These are phyloP conservation scores for Arctium lappa DNA, from an alignment of 129 eudicot species.

Conservation along the genomic window DNA sequence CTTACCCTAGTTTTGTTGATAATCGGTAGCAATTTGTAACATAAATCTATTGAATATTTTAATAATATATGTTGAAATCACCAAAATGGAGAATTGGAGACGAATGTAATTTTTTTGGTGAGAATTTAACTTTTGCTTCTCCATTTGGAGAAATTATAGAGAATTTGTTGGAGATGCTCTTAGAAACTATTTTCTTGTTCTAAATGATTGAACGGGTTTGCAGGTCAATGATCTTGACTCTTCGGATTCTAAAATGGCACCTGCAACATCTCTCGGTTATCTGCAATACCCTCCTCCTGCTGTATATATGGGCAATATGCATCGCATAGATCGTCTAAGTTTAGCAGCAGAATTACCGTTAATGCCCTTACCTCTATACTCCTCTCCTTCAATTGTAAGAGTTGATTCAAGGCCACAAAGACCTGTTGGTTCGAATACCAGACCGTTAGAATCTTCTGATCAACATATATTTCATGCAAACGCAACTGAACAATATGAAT, in stretches of 20 bases:
- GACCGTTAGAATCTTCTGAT: slow-evolving; percentile 28
- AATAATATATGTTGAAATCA: background rate
- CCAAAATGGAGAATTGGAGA: background rate
- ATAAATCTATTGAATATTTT: background rate
- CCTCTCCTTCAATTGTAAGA: slow-evolving; percentile 26
- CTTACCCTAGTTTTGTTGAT: background rate
- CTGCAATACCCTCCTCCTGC: slow-evolving; percentile 51
- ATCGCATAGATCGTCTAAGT: slow-evolving; percentile 39
- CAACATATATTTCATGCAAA: background rate
- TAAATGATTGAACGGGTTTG: slow-evolving; percentile 23
- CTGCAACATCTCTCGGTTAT: slow-evolving; percentile 44
- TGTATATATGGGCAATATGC: slow-evolving; percentile 44
- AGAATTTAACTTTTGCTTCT: background rate
- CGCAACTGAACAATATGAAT: slow-evolving; percentile 26
- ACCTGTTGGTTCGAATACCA: slow-evolving; percentile 19
- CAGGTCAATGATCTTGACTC: slow-evolving; percentile 63
- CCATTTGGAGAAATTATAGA: background rate
- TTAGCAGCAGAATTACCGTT: slow-evolving; percentile 52
- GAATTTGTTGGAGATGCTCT: background rate
- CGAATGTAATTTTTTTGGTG: background rate
- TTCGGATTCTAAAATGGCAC: slow-evolving; percentile 48
- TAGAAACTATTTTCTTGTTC: slow-evolving; percentile 10
- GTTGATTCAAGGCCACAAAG: slow-evolving; percentile 25
- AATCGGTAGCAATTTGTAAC: too few species aligned
- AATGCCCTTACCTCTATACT: slow-evolving; percentile 42